Evolutionary conservation across 2,329 filamentous ascomycete genomes (phyloP), one percentile per base, ranked within the genome.

Genomic region (Falciphora oryzae): DNA sequence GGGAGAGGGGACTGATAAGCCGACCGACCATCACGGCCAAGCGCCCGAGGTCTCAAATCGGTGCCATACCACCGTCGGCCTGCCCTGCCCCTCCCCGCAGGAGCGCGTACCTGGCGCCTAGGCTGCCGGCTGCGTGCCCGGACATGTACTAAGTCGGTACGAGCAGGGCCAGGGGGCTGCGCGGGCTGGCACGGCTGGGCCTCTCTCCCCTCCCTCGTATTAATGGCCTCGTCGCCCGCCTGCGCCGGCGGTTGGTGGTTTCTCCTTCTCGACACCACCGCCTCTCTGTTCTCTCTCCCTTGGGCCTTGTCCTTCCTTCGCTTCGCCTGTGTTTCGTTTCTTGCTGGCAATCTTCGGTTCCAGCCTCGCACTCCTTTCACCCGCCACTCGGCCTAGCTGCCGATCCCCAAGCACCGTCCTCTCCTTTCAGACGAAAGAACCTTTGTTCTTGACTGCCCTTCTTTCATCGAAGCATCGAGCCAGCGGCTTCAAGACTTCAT

Each of bases 321-420:
- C 57, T 58, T 58, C 29, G 27, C 29, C n/a, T 11, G 18, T 53
- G 22, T 53, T 53, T 53, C 44, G 44, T 25, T 53, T 53, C 44
- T 53, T 53, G 44, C 44, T 53, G 44, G 38, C 38, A 18, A 44
- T 44, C 38, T 44, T 44, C 14, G 16, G n/a, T 53, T 53, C 44
- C 44, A 53, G 44, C 44, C 44, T 31, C 29, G 31, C 38, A 44
- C 58, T 60, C 58, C 27, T 60, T 60, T 60, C 18, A 18, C 44
- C n/a, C 44, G 22, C 8, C 44, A 53, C 44, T 53, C 31, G 58
- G 58, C 58, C 58, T n/a, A 60, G 58, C 58, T 60, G 58, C 58
- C 58, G 58, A 29, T 18, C 25, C 25, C 11, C 27, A 28, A 7
- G 25, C 27, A 28, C 27, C 58, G 28, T 35, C 31, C 58, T 35